Base-by-base conservation (phyloP, 2,329 filamentous ascomycete genomes). In the Geoglossum cookeanum region DNA sequence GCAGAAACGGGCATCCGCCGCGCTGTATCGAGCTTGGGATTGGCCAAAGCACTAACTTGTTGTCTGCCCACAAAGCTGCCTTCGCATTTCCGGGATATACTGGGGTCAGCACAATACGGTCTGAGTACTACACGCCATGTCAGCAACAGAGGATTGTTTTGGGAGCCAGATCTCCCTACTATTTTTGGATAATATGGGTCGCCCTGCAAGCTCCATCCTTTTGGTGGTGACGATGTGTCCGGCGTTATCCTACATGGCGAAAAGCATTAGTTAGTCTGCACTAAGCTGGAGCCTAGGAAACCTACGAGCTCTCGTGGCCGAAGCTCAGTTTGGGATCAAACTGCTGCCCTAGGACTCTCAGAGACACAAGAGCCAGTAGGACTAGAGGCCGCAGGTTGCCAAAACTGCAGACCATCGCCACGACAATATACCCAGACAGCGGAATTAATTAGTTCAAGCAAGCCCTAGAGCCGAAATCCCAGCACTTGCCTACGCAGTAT, bases 61-160 rank as follows among this genome's bases (percentile, higher is more conserved):
- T 74, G 61, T 89, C 80, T 35, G 84, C 76, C 91, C 92, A 98
- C 63, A 92, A 68, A 55, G 86, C 84, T 60, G 87, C 87, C 67
- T 89, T 81, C 65, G 86, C 83, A 70, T 89, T 89, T 57, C 92
- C 92, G 4, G 89, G 88, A 54, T 82, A 83, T 13, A 89, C 83
- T 9, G 92, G 91, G 1, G 92, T 98, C 58, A 98, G 79, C 67
- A 98, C 85, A 59, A 97, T 68, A 68, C 90, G 88, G 75, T 97
- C 91, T 62, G 89, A 94, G 59, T 96, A 79, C 57, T 68, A 54
- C 66, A 53, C 15, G 4, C 9, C 17, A 11, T 7, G 4, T 53
- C 9, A 53, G 15, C 32, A 22, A 37, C 32, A 17, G 37, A n/a
- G 13, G 30, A 30, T 37, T 37, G 37, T 9, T 8, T 22, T 22